Conservation (phyloP, 805 yeast genomes). For the Wickerhamiella vanderwaltii region DNA sequence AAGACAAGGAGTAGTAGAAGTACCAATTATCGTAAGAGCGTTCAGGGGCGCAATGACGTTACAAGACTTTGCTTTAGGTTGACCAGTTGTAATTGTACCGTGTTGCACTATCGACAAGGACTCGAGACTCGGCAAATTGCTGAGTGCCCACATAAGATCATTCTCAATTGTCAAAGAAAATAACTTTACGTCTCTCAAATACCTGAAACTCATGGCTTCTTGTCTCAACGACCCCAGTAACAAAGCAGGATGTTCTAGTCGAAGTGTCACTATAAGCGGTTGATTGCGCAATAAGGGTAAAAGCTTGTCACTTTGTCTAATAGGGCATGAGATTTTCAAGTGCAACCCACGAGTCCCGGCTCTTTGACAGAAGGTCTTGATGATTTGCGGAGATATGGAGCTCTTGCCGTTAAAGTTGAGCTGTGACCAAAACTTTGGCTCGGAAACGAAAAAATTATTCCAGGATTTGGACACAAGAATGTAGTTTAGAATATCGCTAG, state of each 20-base stretch:
- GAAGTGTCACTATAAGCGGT: too few relatives aligned
- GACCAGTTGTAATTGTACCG: not conserved
- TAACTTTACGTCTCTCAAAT: too few relatives aligned
- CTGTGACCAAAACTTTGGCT: slow-evolving; percentile 4
- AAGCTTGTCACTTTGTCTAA: not conserved
- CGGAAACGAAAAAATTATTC: slow-evolving; percentile 1
- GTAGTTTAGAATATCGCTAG: not conserved
- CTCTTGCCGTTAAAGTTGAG: not conserved
- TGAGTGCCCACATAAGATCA: not conserved
- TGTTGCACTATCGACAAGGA: not conserved
- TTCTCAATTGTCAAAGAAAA: not conserved
- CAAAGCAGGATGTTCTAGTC: too few relatives aligned
- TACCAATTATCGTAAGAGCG: not conserved
- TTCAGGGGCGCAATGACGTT: not conserved
- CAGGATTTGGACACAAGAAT: slow-evolving; percentile 2
- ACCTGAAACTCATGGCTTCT: too few relatives aligned
- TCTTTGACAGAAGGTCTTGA: not conserved
- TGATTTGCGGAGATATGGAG: not conserved
- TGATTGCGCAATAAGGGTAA: too few relatives aligned
- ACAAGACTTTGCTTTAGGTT: not conserved
- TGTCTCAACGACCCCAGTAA: too few relatives aligned
- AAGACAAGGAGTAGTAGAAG: not conserved
- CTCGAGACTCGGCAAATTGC: not conserved
- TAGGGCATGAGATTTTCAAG: not conserved
- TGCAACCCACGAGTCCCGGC: not conserved